These are phyloP conservation scores for Sporothrix brasiliensis DNA, from an alignment of 2,329 filamentous ascomycete genomes.

Conservation along the genomic window DNA sequence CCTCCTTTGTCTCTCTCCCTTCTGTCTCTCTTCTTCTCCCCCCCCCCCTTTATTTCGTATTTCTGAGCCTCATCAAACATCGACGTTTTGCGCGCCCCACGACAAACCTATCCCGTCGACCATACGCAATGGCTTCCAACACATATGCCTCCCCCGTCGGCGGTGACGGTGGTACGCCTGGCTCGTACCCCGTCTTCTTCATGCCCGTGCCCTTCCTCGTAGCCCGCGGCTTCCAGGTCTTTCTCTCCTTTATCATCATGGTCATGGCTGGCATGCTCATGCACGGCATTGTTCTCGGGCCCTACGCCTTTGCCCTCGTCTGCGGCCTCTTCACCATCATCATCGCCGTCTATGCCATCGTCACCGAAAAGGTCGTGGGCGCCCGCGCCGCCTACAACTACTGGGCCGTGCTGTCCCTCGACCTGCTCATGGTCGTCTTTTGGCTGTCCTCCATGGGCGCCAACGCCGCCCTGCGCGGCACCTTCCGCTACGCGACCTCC, in stretches of 20 bases:
- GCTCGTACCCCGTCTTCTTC: conserved; percentile 37
- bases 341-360: conserved; percentile 39
- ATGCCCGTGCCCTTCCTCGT: conserved; percentile 39
- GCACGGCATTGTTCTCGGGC: conserved; percentile 39
- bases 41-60: neutral
- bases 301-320: conserved; percentile 40
- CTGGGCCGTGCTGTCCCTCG: conserved; percentile 42
- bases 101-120: neutral
- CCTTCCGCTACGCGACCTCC: conserved; percentile 37
- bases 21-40: neutral
- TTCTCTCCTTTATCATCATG: conserved; percentile 40
- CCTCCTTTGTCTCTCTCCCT: neutral
- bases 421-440: conserved; percentile 42
- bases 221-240: conserved; percentile 40
- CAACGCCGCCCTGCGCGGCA: conserved; percentile 39
- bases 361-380: conserved; percentile 39
- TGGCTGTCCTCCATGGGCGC: conserved; percentile 44
- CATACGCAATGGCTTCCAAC: neutral
- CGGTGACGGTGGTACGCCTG: conserved; percentile 31
- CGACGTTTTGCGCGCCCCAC: neutral
- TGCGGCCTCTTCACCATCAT: conserved; percentile 41
- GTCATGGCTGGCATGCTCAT: conserved; percentile 40
- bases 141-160: conserved; percentile 31
- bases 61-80: neutral
- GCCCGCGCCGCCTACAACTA: conserved; percentile 42